These are phyloP conservation scores for Arthroderma uncinatum DNA, from an alignment of 2,329 filamentous ascomycete species.

Conservation along the genomic window DNA sequence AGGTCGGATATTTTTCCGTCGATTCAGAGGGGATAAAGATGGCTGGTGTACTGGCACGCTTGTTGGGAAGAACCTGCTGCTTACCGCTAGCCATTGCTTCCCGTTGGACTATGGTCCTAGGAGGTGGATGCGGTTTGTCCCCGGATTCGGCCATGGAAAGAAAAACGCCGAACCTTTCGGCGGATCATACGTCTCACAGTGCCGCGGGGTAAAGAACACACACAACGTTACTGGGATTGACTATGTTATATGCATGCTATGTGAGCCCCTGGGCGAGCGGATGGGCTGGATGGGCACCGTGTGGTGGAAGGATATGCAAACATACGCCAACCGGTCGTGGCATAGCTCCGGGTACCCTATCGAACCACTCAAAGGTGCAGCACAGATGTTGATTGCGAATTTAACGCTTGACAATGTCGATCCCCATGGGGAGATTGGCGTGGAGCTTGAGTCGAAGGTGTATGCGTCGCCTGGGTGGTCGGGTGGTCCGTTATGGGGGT, in stretches of 20 bases:
- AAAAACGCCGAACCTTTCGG: slow-evolving; percentile 16
- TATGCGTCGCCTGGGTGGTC: slow-evolving; percentile 19
- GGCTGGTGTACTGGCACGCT: slow-evolving; percentile 19
- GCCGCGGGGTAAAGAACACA: slow-evolving; percentile 18
- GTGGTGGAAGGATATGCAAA: slow-evolving; percentile 15
- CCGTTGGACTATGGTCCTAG: slow-evolving; percentile 16
- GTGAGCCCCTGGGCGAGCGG: slow-evolving; percentile 17
- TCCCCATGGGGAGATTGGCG: slow-evolving; percentile 15
- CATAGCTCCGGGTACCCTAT: slow-evolving; percentile 18
- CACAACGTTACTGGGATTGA: slow-evolving; percentile 19
- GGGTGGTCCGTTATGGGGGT: slow-evolving; percentile 18
- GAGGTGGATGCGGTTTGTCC: slow-evolving; percentile 19
- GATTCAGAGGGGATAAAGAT: slow-evolving; percentile 15
- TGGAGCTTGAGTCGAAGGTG: slow-evolving; percentile 17
- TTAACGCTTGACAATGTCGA: slow-evolving; percentile 17
- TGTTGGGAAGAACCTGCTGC: slow-evolving; percentile 17
- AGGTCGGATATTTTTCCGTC: slow-evolving; percentile 16
- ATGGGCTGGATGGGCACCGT: slow-evolving; percentile 20
- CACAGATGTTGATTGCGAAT: slow-evolving; percentile 17
- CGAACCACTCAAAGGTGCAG: slow-evolving; percentile 14
- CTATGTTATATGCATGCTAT: slow-evolving; percentile 18
- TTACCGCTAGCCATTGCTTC: slow-evolving; percentile 20
- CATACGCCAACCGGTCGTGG: slow-evolving; percentile 15
- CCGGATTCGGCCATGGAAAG: slow-evolving; percentile 14
- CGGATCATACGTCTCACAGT: slow-evolving; percentile 16